Base-by-base conservation (phyloP, 2,329 filamentous ascomycete genomes). In the Aspergillus nomiae region DNA sequence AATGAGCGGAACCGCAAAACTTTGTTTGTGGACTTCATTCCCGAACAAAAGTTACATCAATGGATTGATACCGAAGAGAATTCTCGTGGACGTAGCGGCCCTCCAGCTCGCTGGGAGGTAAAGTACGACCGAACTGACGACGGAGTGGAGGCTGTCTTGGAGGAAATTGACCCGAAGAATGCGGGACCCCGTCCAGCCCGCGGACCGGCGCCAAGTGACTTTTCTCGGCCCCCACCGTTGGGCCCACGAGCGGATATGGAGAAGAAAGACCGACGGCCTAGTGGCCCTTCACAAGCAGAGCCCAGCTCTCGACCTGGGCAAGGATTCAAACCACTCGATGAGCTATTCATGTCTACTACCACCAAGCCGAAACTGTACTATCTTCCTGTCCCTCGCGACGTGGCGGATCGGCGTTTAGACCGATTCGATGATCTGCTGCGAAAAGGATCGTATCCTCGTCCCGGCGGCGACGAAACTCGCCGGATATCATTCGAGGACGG, bases 11-110 rank as follows among this genome's bases (percentile, higher is more conserved):
- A 90, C 68, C 86, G 95, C 36, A 96, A 95, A 75, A 85, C 89
- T 0, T 84, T 98, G 1, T 96, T 90, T 86, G 92, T 92, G 4
- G 95, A 99, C 75, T 98, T 95, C 75, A 85, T 98, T 24, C 94
- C 94, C 0, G 86, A 90, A 21, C 88, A 92, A 30, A 87, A 88
- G 66, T 84, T 96, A 4, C 76, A 81, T 16, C 85, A 85, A 28
- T 98, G 93, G 92, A 89, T 96, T 63, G 84, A 87, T 9, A 84
- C 79, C 46, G 92, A 96, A 76, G 81, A 88, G 69, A 76, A 81
- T 70, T 79, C 69, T 71, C 83, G 66, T 68, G 76, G 74, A 76
- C 84, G 71, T 21, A 68, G 74, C 59, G 76, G 74, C 14, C 71
- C 73, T 58, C 74, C 74, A 4, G 83, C 89, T 12, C 80, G 83